phyloP scores from a whole-genome alignment of 108 stramenopile species.

The Cyclotella atomus region DNA sequence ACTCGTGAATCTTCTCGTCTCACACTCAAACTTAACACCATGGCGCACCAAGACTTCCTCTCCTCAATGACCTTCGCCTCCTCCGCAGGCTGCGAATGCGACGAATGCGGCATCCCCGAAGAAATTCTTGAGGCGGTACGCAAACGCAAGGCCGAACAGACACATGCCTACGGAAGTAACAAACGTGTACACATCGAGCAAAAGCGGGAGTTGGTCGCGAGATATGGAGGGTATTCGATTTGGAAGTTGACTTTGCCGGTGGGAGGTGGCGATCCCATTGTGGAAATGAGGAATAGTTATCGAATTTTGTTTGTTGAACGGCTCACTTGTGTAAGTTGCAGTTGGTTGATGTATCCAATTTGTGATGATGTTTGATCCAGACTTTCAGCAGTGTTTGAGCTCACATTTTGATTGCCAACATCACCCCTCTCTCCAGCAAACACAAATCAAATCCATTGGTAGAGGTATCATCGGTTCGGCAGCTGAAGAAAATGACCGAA shows the following conservation, averaged over 20 bases:
- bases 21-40: too few relatives aligned
- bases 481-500: constrained; percentile 60
- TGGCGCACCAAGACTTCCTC: background rate
- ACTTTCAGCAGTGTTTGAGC: background rate
- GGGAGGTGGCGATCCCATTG: constrained; percentile 40
- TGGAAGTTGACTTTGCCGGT: constrained; percentile 59
- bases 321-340: constrained; percentile 36
- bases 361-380: background rate
- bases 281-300: constrained; percentile 70
- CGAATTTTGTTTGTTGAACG: constrained; percentile 56
- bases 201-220: constrained; percentile 52
- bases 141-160: constrained; percentile 19
- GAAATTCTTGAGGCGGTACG: constrained; percentile 5
- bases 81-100: constrained; percentile 4
- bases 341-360: background rate
- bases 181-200: constrained; percentile 55
- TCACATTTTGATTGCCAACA: background rate
- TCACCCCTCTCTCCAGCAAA: too few relatives aligned
- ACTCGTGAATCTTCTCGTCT: too few relatives aligned
- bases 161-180: background rate
- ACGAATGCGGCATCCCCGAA: constrained; percentile 12
- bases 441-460: constrained; percentile 62
- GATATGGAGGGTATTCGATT: constrained; percentile 43
- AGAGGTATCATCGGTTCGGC: constrained; percentile 73
- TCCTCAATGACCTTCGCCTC: constrained; percentile 23